phyloP scores from a whole-genome alignment of 805 yeast genomes.

The Yarrowia alimentaria region DNA sequence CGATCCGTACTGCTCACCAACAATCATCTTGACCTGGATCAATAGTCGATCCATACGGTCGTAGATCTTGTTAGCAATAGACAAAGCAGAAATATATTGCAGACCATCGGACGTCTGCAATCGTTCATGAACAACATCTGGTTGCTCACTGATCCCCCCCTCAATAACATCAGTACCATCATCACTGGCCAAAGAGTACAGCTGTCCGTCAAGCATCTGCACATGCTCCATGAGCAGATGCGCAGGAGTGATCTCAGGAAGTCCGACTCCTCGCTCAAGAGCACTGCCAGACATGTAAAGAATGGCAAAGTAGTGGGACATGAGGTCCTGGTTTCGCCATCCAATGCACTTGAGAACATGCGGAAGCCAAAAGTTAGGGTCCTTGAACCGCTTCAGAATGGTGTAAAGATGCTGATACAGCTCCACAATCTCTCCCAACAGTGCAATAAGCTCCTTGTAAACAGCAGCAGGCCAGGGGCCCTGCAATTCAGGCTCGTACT shows the following conservation, averaged over 20 bases:
- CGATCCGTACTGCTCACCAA: conserved; percentile 40
- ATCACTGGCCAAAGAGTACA: conserved; percentile 3
- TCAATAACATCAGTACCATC: conserved; percentile 4
- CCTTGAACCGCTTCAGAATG: conserved; percentile 36
- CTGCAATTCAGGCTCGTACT: conserved; percentile 40
- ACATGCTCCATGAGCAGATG: conserved; percentile 32
- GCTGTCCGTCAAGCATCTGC: conserved; percentile 27
- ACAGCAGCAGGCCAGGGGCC: conserved; percentile 40
- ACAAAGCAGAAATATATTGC: conserved; percentile 33
- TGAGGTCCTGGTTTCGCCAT: conserved; percentile 36
- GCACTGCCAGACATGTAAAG: conserved; percentile 39
- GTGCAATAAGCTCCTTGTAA: conserved; percentile 36
- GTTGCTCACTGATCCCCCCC: conserved; percentile 2
- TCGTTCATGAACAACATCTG: conserved; percentile 1
- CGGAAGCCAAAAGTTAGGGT: conserved; percentile 33
- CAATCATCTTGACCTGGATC: conserved; percentile 38
- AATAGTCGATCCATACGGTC: conserved; percentile 39
- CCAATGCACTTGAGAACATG: conserved; percentile 35
- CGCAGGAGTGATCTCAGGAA: conserved; percentile 40
- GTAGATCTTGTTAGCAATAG: conserved; percentile 37
- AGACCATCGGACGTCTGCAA: conserved; percentile 33
- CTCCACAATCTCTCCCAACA: conserved; percentile 35
- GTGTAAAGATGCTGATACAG: conserved; percentile 35
- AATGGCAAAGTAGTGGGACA: conserved; percentile 37
- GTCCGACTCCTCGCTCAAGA: conserved; percentile 35